Evolutionary conservation across 305 asterid genomes (phyloP), one percentile per base, ranked within the genome.

Genomic region (Rubia occidens): DNA sequence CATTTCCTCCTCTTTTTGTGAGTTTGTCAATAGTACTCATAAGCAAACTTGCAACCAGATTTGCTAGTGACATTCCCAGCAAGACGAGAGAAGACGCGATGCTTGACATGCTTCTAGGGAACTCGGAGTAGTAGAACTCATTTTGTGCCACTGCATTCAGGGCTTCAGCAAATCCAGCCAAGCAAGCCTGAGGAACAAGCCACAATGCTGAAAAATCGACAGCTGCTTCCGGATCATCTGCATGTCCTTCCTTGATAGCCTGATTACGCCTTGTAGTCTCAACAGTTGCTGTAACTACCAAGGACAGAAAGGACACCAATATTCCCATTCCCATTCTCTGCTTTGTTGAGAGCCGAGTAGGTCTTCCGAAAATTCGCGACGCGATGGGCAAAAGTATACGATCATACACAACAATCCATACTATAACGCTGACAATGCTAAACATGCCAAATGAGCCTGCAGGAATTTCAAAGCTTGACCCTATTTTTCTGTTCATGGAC

Each of bases 321-420:
- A 91, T 76, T 43, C 96, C 96, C 0, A 80, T 43, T 45, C 90
- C 96, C 94, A 89, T 91, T 82, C 97, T 76, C n/a, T 65, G 55
- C 73, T 9, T 81, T 4, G 81, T 51, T 20, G 81, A 82, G 42
- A 89, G 21, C 20, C 60, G 78, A 17, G 85, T 82, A 0, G 66
- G 85, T 18, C 73, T 70, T 44, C 83, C 82, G 77, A 37, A 69
- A 67, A 88, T 51, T 35, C 76, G 80, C 5, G 93, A 84, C 15
- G 90, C 87, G 26, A 87, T 6, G 4, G 95, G 95, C 47, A 88
- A 82, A 68, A 87, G 73, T 0, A 72, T 62, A 0, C 91, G 87
- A 37, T 91, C 91, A 40, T 91, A 91, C 5, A 89, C 72, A n/a
- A 64, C 61, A 2, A 91, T 76, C 96, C 96, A 91, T 21, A 85